Conservation (phyloP, 2,329 filamentous ascomycete genomes). For the Microsporum audouinii region DNA sequence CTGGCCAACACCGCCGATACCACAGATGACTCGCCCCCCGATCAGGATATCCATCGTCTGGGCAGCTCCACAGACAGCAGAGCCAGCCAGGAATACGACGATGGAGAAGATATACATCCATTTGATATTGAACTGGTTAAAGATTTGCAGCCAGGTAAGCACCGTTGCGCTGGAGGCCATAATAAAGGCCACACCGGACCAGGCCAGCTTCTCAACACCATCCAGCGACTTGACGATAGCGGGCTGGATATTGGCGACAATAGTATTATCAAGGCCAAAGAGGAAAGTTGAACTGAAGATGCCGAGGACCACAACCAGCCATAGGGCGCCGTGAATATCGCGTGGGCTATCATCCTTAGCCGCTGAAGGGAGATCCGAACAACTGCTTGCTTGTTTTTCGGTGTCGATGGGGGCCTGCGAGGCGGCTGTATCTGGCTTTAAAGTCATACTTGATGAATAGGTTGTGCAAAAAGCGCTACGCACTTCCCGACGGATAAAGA, state of each 20-base stretch:
- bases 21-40: slow-evolving; percentile 26
- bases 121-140: slow-evolving; percentile 37
- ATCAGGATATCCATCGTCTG: slow-evolving; percentile 39
- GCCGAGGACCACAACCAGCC: neutral
- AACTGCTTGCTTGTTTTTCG: neutral
- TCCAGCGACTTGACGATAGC: slow-evolving; percentile 30
- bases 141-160: slow-evolving; percentile 29
- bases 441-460: neutral
- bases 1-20: slow-evolving; percentile 24
- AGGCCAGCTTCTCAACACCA: slow-evolving; percentile 31
- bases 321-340: neutral
- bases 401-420: neutral
- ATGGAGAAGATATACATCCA: slow-evolving; percentile 27
- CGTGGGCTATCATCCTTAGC: neutral
- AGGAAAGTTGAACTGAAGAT: neutral
- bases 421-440: neutral
- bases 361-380: neutral
- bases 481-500: neutral
- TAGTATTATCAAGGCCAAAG: neutral
- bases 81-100: slow-evolving; percentile 23
- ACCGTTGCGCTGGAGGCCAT: slow-evolving; percentile 31
- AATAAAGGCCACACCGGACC: slow-evolving; percentile 34
- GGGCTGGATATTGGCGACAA: slow-evolving; percentile 23
- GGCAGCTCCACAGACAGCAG: slow-evolving; percentile 35
- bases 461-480: too few species aligned